Evolutionary conservation across 2,329 filamentous ascomycete species (phyloP), one percentile per base, ranked within the genome.

Genomic region (Fusarium sp.): DNA sequence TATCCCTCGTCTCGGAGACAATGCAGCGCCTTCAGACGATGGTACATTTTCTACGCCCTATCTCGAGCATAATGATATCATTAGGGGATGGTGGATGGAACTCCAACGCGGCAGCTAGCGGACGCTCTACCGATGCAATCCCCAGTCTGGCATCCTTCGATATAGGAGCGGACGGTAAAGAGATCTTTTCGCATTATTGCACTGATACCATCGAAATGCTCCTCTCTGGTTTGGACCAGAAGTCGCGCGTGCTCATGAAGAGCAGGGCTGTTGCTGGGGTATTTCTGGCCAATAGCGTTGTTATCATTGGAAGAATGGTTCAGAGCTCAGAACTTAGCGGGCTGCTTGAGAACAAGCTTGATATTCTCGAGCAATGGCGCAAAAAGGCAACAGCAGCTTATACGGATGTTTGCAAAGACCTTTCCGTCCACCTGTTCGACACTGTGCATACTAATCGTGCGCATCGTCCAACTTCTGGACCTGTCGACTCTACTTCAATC

Each of bases 31-130:
- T 99, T 22, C 93, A 96, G 77, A 92, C 92, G 20, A 93, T 99
- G 90, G 93, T 95, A 3, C 90, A 92, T 61, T 98, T 98, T 82
- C 87, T 97, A 28, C 89, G 91, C 12, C 95, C 96, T 3, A 89
- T 99, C 26, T 94, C 94, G 6, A 96, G 94, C 69, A 94, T 99
- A 75, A 91, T 99, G 87, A 91, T 96, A 35, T 98, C 95, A 2
- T 85, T 99, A 15, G 96, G 96, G 24, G 95, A 98, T 77, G 95
- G 95, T 4, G 96, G 96, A 41, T 99, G 96, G 96, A 90, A 90
- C 70, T 86, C 87, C 8, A 85, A 82, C 26, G 82, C 84, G 15
- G 83, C 85, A 36, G 83, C 85, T 22, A 85, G 87, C 47, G 85
- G 88, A 15, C 88, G 89, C 17, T 88, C 88, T 8, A 90, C 89